Base-by-base conservation (phyloP, 2,329 filamentous ascomycete genomes). In the Ophiostoma montium region DNA sequence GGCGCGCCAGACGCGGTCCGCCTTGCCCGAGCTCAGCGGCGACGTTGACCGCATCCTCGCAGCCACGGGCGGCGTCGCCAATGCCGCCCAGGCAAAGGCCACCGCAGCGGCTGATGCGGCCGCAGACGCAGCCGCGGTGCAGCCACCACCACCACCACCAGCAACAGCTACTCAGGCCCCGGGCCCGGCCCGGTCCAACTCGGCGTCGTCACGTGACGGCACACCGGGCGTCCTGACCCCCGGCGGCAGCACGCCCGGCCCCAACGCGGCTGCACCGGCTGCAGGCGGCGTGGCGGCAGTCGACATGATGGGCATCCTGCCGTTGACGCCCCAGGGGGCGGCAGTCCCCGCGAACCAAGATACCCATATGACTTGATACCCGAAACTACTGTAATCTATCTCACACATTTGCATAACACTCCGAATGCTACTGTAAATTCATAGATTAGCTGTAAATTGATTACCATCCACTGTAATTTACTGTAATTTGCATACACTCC, bases 21-120 rank as follows among this genome's bases (percentile, higher is more conserved):
- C 75, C 16, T 70, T 80, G 70, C 78, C 78, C 7, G 78, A 81
- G 70, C 59, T 80, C 55, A 58, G 64, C 31, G 69, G 65, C 2
- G 76, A 81, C 53, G 70, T 78, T 13, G 65, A 65, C 10, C 59
- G 62, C 35, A 71, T 80, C 9, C 55, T 79, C 7, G 67, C 65
- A 53, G 68, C 65, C 3, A 76, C 73, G 4, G 35, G 46, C 3
- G 48, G 42, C 18, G n/a, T 18, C 6, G 13, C 65, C 18, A 21
- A 27, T 13, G 18, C n/a, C 19, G 41, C 9, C 10, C 35, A 3
- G 13, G 23, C 18, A 15, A 16, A 21, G 33, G 48, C 35, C 9
- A 10, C 18, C 12, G 35, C 35, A 13, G 8, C 35, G 5, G n/a
- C 16, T 4, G 3, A n/a, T 38, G 35, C 16, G 6, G 3, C 35